Conservation (phyloP, 768 basidiomycete genomes). For the Boletus pseudopeckii region DNA sequence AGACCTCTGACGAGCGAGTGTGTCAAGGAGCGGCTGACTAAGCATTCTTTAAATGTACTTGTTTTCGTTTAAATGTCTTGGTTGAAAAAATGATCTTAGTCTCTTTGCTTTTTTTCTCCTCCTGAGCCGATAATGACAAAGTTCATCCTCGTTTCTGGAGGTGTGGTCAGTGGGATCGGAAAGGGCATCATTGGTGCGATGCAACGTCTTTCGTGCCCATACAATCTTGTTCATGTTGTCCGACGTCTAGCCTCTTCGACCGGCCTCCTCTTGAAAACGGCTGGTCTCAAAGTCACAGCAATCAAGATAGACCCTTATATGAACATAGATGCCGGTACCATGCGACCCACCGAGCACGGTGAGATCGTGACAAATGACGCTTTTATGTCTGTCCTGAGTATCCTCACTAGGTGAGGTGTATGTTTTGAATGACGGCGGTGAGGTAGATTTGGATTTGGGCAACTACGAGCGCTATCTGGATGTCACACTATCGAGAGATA, state of each 20-base stretch:
- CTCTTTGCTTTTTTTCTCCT: not conserved
- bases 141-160: slow-evolving; percentile 94
- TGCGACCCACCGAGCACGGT: slow-evolving; percentile 99
- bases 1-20: too few relatives aligned
- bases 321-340: slow-evolving; percentile 99
- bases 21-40: slow-evolving; percentile 10
- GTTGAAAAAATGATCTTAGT: not conserved
- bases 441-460: slow-evolving; percentile 95
- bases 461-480: slow-evolving; percentile 99
- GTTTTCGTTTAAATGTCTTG: not conserved
- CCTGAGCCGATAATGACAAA: slow-evolving; percentile 65
- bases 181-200: slow-evolving; percentile 96
- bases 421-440: slow-evolving; percentile 96
- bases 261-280: slow-evolving; percentile 90
- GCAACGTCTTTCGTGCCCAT: slow-evolving; percentile 13
- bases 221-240: slow-evolving; percentile 20
- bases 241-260: slow-evolving; percentile 82
- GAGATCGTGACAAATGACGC: slow-evolving; percentile 29
- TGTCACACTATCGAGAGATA: slow-evolving; percentile 88
- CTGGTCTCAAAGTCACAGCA: slow-evolving; percentile 93
- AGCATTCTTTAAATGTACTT: not conserved
- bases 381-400: slow-evolving; percentile 18
- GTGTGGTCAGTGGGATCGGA: slow-evolving; percentile 97
- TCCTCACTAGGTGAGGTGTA: slow-evolving; percentile 81
- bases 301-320: slow-evolving; percentile 99